Base-by-base conservation (phyloP, 306 rosid species). In the Ceratonia siliqua region DNA sequence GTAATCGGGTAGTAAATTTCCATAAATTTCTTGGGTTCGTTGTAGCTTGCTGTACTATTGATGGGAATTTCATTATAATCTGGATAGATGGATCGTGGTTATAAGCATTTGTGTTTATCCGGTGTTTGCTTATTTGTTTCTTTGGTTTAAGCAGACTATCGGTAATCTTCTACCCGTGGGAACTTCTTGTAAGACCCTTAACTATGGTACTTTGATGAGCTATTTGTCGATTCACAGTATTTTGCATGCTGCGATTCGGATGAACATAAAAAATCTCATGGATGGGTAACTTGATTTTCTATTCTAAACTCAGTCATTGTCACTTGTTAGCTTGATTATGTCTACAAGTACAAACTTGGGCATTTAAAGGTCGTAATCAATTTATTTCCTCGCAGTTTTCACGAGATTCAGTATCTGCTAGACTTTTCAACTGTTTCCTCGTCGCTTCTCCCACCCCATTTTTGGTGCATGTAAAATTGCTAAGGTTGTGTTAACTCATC, bases 141-240 rank as follows among this genome's bases (percentile, higher is more conserved):
- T 73, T 75, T 52, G 57, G 65, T 75, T 61, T 73, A 68, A 71
- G 46, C 79, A 73, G 81, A 68, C 13, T 18, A 50, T 24, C 59
- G 15, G 32, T 62, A 3, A 68, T 57, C 42, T 71, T 33, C 33
- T 81, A 45, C 45, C 39, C 20, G 8, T 53, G 25, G 32, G 49
- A 72, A 8, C 53, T 68, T 42, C 25, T 69, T 45, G 28, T 1
- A 6, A 57, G 62, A 12, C 66, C 52, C 41, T 57, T 32, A 30
- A 68, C 56, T 25, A 84, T 87, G 86, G 88, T 84, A 61, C 21
- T 75, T 62, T 76, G 59, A 42, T 67, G 32, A 20, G 3, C 36
- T 50, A 56, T 13, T 38, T 66, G n/a, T 43, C 2, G 14, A 18
- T 41, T 13, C n/a, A 41, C 48, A 18, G 3, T 55, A 4, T 6